Evolutionary conservation across 2,329 filamentous ascomycete genomes (phyloP), one percentile per base, ranked within the genome.

Genomic region (Paracorniculantispora psalliotae): DNA sequence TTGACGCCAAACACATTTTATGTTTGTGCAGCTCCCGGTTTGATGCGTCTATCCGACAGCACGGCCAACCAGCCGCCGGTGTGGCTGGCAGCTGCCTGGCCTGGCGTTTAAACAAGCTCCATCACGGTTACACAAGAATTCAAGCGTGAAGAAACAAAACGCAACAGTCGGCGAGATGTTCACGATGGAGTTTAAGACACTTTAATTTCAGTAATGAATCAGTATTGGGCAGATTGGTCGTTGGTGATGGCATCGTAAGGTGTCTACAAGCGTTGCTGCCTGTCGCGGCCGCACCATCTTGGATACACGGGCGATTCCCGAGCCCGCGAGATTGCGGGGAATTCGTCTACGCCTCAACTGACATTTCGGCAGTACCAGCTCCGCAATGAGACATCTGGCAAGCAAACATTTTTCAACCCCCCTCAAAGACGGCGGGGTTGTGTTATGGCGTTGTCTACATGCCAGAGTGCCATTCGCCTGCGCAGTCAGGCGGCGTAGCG

Each of bases 71-170:
- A 56, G 53, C 41, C 15, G 28, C 8, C 17, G 41, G 17, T 17
- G 43, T 48, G 23, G 43, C 21, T 4, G 15, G 30, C 53, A 47
- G 53, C 53, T 56, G 53, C 53, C 53, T 56, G 53, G 53, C 43
- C 15, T 19, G 53, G 30, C 53, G 44, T 30, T 13, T 48, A 46
- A 9, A 26, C 28, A 8, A 26, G 17, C 43, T 26, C 41, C 28
- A 35, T 55, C 53, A 48, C 43, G 9, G 23, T 39, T 15, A 4
- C 43, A 56, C 53, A 26, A 15, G 17, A 47, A n/a, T 33, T 19
- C 21, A 30, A 37, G 13, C 33, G 53, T 56, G 53, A 44, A 46
- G 13, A 46, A 0, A 25, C 10, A 25, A 9, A 17, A 28, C n/a
- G 17, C 1, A 13, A 6, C 12, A 8, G 28, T 19, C 30, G 9